Conservation (phyloP, 768 basidiomycete genomes). For the Suillus placidus region DNA sequence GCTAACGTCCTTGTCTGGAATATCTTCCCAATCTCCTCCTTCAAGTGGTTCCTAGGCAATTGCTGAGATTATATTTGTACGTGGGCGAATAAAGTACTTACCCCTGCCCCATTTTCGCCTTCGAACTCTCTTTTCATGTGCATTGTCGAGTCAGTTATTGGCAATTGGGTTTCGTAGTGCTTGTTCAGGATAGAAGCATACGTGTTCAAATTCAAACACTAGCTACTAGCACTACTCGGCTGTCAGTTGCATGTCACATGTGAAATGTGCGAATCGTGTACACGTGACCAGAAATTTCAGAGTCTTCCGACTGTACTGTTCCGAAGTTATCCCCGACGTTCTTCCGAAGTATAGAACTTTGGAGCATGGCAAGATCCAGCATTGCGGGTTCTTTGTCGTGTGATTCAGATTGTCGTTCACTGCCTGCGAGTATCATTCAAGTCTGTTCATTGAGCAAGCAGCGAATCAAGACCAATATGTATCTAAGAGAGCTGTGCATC, state of each 20-base stretch:
- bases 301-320: not conserved
- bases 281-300: not conserved
- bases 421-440: not conserved
- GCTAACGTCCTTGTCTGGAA: not conserved
- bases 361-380: too few relatives aligned
- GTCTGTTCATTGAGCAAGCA: not conserved
- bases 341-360: not conserved
- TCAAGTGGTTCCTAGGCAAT: not conserved
- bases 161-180: not conserved
- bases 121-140: not conserved
- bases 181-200: not conserved
- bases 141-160: not conserved
- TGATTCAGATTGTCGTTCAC: not conserved
- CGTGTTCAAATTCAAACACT: not conserved
- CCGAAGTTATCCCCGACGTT: not conserved
- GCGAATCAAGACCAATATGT: not conserved
- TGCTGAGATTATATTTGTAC: not conserved
- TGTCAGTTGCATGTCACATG: not conserved
- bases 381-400: too few relatives aligned
- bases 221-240: not conserved
- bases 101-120: not conserved
- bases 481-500: not conserved
- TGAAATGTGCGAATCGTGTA: not conserved
- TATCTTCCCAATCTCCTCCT: constrained; percentile 5
- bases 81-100: not conserved